These are phyloP conservation scores for Apophysomyces ossiformis DNA, from an alignment of 371 early-diverging fungal genomes.

Conservation along the genomic window DNA sequence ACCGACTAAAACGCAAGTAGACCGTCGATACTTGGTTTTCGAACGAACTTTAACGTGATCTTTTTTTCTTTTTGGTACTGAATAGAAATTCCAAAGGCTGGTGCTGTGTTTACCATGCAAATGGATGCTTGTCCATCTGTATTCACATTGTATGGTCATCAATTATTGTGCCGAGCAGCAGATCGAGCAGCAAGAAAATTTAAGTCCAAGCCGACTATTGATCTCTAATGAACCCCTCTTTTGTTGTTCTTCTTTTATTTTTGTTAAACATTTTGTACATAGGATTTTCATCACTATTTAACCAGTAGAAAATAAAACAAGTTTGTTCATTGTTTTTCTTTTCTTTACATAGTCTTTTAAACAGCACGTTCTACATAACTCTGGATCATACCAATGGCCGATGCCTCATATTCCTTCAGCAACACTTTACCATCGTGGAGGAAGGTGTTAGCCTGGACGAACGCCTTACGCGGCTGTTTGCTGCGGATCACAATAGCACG, in stretches of 20 bases:
- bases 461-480: conserved; percentile 63
- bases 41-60: background rate
- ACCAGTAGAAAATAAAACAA: background rate
- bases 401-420: conserved; percentile 61
- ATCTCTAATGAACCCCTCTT: conserved; percentile 48
- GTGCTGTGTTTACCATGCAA: conserved; percentile 71
- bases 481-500: conserved; percentile 59
- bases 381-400: conserved; percentile 62
- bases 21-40: background rate
- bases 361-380: conserved; percentile 59
- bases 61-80: conserved; percentile 6
- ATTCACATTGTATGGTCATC: conserved; percentile 82
- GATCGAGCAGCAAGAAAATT: conserved; percentile 89
- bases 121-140: conserved; percentile 37
- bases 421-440: conserved; percentile 42
- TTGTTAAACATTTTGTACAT: background rate
- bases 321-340: too few relatives aligned
- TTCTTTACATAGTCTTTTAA: conserved; percentile 16
- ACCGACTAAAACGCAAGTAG: conserved; percentile 66
- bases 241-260: background rate
- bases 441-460: conserved; percentile 60
- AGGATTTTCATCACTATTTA: background rate
- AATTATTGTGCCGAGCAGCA: conserved; percentile 73
- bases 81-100: conserved; percentile 78
- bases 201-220: conserved; percentile 81